phyloP scores from a whole-genome alignment of 2,329 filamentous ascomycete genomes.

The Ophiostoma australiae region DNA sequence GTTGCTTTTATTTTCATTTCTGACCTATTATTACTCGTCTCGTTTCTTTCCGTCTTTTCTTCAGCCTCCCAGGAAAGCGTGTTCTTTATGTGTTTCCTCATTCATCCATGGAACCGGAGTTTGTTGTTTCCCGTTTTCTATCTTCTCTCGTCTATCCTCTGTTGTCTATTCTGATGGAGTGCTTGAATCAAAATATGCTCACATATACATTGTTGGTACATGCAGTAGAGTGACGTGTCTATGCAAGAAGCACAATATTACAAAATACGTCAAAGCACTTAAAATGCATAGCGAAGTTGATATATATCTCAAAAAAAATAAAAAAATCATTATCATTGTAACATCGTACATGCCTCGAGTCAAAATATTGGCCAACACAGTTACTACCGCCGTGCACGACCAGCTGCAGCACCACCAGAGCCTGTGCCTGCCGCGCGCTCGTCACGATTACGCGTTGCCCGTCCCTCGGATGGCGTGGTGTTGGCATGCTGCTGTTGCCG shows the following conservation, averaged over 20 bases:
- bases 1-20: not conserved
- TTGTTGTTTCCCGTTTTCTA: conserved; percentile 5
- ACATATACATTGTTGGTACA: not conserved
- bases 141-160: not conserved
- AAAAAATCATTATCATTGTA: not conserved
- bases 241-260: not conserved
- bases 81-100: not conserved
- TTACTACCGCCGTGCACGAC: conserved; percentile 1
- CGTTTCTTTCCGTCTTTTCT: not conserved
- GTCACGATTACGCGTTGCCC: conserved; percentile 33
- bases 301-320: not conserved
- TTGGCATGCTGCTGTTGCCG: conserved; percentile 18
- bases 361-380: not conserved
- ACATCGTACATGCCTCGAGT: not conserved
- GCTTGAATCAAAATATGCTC: not conserved
- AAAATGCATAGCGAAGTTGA: not conserved
- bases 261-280: not conserved
- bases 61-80: not conserved
- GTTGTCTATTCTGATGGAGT: not conserved
- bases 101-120: not conserved
- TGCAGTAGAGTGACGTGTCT: not conserved
- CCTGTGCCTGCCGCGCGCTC: conserved; percentile 32
- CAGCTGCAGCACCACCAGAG: conserved; percentile 18
- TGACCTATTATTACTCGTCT: not conserved
- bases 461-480: conserved; percentile 30